These are phyloP conservation scores for Digitaria exilis DNA, from an alignment of 202 grass and related monocot species.

Conservation along the genomic window DNA sequence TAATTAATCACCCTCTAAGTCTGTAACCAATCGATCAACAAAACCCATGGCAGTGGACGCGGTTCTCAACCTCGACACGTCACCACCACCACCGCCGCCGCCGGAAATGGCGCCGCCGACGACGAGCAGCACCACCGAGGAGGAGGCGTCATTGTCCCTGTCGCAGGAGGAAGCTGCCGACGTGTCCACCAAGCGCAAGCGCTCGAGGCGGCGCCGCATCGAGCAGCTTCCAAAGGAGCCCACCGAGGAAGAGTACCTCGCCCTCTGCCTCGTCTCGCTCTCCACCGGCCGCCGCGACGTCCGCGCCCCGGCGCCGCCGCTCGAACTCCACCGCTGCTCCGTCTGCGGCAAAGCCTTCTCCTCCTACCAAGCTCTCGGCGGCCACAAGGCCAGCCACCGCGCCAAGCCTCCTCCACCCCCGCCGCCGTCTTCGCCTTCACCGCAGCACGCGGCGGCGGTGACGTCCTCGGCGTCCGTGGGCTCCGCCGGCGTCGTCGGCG, in stretches of 20 bases:
- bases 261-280: conserved; percentile 85
- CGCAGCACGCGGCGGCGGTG: not conserved
- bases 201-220: conserved; percentile 44
- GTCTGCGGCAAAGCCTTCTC: conserved; percentile 87
- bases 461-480: not conserved
- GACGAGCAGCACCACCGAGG: not conserved
- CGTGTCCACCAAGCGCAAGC: conserved; percentile 52
- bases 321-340: conserved; percentile 58
- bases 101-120: not conserved
- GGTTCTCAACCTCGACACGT: no score
- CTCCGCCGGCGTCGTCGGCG: not conserved
- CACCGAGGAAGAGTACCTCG: conserved; percentile 72
- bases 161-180: not conserved
- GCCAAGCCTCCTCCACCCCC: not conserved
- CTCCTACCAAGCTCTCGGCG: conserved; percentile 90
- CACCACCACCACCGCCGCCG: no score
- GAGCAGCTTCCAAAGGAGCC: conserved; percentile 23
- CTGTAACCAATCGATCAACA: no score
- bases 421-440: no score
- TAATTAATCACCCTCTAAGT: no score
- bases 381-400: conserved; percentile 92
- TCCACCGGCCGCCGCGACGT: conserved; percentile 43
- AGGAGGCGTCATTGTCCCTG: not conserved
- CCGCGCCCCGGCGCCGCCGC: not conserved
- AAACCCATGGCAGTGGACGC: conserved; percentile 56